These are phyloP conservation scores for Lepiota brunneoincarnata DNA, from an alignment of 768 basidiomycete species.

Conservation along the genomic window DNA sequence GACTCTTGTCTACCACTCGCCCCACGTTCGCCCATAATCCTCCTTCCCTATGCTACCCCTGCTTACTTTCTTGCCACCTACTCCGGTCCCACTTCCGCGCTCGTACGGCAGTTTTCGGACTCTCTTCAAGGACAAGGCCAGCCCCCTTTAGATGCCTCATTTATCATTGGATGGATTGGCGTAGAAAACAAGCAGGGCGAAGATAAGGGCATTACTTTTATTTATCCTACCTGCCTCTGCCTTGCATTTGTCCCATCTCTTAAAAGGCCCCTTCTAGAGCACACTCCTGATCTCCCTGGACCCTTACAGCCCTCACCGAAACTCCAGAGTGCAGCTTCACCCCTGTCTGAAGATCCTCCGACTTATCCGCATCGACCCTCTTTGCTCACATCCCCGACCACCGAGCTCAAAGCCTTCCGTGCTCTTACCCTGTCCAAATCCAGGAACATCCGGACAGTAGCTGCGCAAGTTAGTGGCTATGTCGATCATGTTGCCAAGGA, in stretches of 20 bases:
- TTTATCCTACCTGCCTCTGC: constrained; percentile 69
- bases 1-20: constrained; percentile 38
- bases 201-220: constrained; percentile 71
- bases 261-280: constrained; percentile 39
- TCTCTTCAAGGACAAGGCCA: constrained; percentile 61
- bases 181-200: constrained; percentile 80
- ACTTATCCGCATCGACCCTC: constrained; percentile 20
- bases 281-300: constrained; percentile 62
- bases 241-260: constrained; percentile 38
- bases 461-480: constrained; percentile 61
- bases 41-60: constrained; percentile 70
- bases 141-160: constrained; percentile 21
- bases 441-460: constrained; percentile 50
- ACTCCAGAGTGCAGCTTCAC: constrained; percentile 32
- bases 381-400: constrained; percentile 27
- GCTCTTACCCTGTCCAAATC: constrained; percentile 50
- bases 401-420: constrained; percentile 36
- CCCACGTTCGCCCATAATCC: constrained; percentile 63
- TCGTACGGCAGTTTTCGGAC: constrained; percentile 61
- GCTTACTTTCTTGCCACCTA: constrained; percentile 75
- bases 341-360: constrained; percentile 13
- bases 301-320: constrained; percentile 56
- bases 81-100: constrained; percentile 58
- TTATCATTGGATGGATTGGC: constrained; percentile 69
- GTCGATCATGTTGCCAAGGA: constrained; percentile 77